Base-by-base conservation (phyloP, 805 yeast genomes). In the Naumovozyma dairenensis region DNA sequence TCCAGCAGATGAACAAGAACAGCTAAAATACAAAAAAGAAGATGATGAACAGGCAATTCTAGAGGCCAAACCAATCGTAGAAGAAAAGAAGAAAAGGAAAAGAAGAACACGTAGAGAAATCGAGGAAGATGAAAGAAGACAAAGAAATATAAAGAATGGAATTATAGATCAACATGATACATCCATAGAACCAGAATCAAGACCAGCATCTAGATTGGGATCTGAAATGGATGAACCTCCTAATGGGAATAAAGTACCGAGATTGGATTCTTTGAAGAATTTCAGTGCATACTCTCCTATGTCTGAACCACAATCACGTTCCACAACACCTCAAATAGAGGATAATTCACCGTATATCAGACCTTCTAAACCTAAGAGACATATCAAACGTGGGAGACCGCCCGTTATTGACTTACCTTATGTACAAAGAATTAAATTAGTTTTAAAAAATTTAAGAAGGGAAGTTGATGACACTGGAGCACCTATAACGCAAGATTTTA, bases 381-480 rank as follows among this genome's bases (percentile, higher is more conserved):
- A 53, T 33, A 43, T 56, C 36, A 52, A 51, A 38, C 57, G 61
- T 39, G 61, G 61, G 43, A 52, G 61, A 42, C 61, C 61, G 16
- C 61, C 61, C 13, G 49, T 55, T 2, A 53, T 56, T 28, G 61
- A 56, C 39, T 36, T 55, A 17, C 61, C 61, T 6, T 87, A 80
- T 57, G 96, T 92, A 59, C 85, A 85, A 51, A 69, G 96, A 43
- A 86, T 89, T 55, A 87, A 89, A 57, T 77, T 83, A 44, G 77
- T 92, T 25, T 63, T 92, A 66, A 75, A 93, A 53, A 77, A 75
- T 33, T 65, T 92, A 51, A 81, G 86, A 49, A 83, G 81, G 51
- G 77, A 80, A 36, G 72, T 74, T 32, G 76, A 71, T 46, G 64
- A 66, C 3, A 65, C 66, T 31, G 69, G 68, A 10, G 64, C 67